Evolutionary conservation across 2,329 filamentous ascomycete genomes (phyloP).

Genomic region (Fonsecaea nubica): DNA sequence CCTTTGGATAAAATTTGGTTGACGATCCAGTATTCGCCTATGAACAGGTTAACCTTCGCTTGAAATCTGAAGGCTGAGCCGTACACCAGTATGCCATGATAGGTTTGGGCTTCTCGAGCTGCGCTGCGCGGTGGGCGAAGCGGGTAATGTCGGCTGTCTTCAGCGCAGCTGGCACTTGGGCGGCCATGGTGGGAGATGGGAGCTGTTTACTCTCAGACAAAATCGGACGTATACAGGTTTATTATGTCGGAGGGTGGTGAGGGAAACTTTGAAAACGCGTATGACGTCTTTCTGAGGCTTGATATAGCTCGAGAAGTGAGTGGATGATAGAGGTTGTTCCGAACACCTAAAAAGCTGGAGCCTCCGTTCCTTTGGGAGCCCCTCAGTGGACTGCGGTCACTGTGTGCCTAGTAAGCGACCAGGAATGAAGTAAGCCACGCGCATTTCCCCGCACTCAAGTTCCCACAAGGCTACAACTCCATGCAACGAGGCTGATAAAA

Average conservation of each 20-base stretch:
- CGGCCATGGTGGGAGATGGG: constrained; percentile 65
- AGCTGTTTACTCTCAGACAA: background rate
- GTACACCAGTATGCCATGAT: constrained; percentile 94
- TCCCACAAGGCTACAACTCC: background rate
- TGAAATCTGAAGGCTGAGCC: constrained; percentile 46
- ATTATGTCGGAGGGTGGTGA: background rate
- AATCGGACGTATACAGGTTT: background rate
- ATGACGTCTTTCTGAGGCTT: constrained; percentile 3
- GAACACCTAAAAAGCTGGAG: background rate
- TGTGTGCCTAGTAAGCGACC: too few relatives aligned
- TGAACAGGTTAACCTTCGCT: constrained; percentile 39
- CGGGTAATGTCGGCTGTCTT: constrained; percentile 82
- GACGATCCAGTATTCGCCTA: constrained; percentile 89
- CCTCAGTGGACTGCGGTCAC: background rate
- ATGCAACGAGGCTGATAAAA: background rate
- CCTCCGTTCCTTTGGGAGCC: background rate
- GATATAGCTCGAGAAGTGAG: background rate
- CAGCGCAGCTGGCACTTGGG: constrained; percentile 72
- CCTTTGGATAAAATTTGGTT: constrained; percentile 85
- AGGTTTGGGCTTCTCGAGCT: constrained; percentile 84
- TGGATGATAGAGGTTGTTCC: background rate
- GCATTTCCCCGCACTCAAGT: background rate
- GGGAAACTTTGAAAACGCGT: background rate
- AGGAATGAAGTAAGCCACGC: background rate
- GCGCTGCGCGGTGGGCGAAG: constrained; percentile 80